Evolutionary conservation across 208 protist genomes (phyloP).

Genomic region (Phytomonas sp.): DNA sequence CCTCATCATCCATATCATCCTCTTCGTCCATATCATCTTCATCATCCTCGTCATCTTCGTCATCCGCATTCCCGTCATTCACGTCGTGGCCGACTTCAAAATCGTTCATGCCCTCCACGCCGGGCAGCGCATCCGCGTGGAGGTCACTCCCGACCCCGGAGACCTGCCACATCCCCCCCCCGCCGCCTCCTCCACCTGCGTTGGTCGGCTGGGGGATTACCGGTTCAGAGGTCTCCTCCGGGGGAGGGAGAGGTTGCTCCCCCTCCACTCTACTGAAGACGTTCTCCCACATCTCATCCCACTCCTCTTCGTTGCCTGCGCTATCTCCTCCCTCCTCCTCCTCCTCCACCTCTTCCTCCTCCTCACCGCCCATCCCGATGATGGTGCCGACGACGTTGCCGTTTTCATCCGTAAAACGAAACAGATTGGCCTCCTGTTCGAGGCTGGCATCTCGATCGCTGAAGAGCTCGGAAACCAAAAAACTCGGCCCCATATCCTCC

Average conservation of each 20-base stretch:
- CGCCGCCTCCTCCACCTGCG: not conserved
- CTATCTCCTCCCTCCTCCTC: not conserved
- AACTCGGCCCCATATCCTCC: not conserved
- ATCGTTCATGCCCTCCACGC: no score
- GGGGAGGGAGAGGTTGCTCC: no score
- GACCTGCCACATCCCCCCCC: no score
- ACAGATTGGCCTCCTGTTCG: not conserved
- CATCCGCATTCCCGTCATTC: conserved; percentile 1
- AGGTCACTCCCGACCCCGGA: no score
- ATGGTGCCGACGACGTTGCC: not conserved
- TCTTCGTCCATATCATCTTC: conserved; percentile 20
- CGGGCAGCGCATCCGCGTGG: no score
- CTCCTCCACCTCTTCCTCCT: not conserved
- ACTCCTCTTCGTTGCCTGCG: not conserved
- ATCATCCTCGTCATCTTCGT: conserved; percentile 2
- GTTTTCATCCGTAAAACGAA: not conserved
- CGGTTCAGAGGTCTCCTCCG: conserved; percentile 1
- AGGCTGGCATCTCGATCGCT: not conserved
- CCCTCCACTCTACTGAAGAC: no score
- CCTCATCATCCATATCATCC: conserved; percentile 12
- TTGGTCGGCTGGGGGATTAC: not conserved
- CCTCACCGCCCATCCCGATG: not conserved
- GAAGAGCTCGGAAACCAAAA: not conserved
- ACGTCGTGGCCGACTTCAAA: conserved; percentile 12
- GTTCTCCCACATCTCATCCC: conserved; percentile 9